Evolutionary conservation across 1,139 yeast species (phyloP), one percentile per base, ranked within the genome.

Genomic region (Lodderomyces oxycetoniae): DNA sequence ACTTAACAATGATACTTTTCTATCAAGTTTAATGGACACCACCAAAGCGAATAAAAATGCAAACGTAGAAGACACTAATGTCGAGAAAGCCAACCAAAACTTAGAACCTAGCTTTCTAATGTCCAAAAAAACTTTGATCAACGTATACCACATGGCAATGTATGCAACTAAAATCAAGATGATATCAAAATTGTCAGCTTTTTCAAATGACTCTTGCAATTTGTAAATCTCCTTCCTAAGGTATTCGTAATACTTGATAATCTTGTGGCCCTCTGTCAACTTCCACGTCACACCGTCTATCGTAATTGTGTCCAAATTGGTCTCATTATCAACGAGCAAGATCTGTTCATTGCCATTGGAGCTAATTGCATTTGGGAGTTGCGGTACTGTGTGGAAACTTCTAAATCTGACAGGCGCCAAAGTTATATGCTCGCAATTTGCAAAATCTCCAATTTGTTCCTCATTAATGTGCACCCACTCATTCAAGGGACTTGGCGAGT

Each of bases 171-270:
- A 73, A 37, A 93, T 81, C 41, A 89, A 72, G 10, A 79, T 77
- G 31, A 91, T 78, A 57, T 93, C 98, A 46, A 87, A 86, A 24
- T 82, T 77, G 49, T 91, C 96, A 10, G 97, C 94, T 40, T 85
- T 81, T 37, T 69, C 67, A 36, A 87, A 69, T 43, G 83, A 65
- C 34, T 67, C 71, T 35, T 64, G 53, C 15, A 84, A 55, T 44
- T 72, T 76, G 29, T 56, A 46, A 34, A 71, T 52, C 20, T 74
- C 57, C 38, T 64, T 56, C 24, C 63, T 67, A 31, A 74, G 52
- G 59, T 84, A 78, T 37, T 79, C 82, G 40, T 74, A 71, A 55
- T 85, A 77, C 47, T 79, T 79, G 39, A 79, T 72, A 31, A 84
- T 56, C 50, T 77, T 74, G 47, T 81, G 74, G 44, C 76, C 69